A percentile compares a stretch with the other conserved stretches of the same genome.
phyloP scores from a whole-genome alignment of 225 moss, liverwort and hornwort species.

The Thuidium tamariscinum region DNA sequence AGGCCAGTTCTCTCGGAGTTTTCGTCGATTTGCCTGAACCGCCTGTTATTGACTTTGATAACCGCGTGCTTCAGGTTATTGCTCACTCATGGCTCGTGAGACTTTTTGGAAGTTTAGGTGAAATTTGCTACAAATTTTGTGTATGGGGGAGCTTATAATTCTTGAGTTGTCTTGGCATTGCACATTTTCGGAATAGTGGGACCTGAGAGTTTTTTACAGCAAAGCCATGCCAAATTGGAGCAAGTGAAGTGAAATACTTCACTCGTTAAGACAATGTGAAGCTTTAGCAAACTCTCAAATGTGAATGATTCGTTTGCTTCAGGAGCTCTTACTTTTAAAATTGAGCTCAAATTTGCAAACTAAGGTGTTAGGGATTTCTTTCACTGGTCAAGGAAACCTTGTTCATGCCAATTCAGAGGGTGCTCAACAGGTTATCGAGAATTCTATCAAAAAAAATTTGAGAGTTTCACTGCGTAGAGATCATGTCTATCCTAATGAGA shows the following conservation, averaged over 20 bases:
- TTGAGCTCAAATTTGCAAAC: not conserved
- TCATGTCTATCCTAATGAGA: not conserved
- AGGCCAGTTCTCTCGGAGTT: conserved; percentile 5
- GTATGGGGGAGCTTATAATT: not conserved
- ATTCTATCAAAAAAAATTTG: not conserved
- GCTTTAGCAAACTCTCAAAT: not conserved
- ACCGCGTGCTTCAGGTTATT: conserved; percentile 6
- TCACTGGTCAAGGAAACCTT: not conserved
- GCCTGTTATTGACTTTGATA: conserved; percentile 15
- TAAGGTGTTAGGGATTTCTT: not conserved
- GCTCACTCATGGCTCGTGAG: not conserved
- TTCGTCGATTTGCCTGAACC: conserved; percentile 20
- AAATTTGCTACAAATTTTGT: not conserved
- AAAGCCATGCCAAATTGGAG: not conserved
- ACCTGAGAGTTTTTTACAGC: too few species aligned
- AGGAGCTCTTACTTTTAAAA: not conserved
- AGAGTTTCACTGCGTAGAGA: not conserved
- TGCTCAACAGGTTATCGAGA: not conserved
- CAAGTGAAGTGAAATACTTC: not conserved
- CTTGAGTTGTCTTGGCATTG: too few species aligned
- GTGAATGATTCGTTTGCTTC: not conserved
- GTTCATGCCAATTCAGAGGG: not conserved
- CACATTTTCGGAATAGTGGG: too few species aligned
- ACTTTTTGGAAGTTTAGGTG: not conserved
- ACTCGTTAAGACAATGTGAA: not conserved